Base-by-base conservation (phyloP, 768 basidiomycete species). In the Butyriboletus loyo region DNA sequence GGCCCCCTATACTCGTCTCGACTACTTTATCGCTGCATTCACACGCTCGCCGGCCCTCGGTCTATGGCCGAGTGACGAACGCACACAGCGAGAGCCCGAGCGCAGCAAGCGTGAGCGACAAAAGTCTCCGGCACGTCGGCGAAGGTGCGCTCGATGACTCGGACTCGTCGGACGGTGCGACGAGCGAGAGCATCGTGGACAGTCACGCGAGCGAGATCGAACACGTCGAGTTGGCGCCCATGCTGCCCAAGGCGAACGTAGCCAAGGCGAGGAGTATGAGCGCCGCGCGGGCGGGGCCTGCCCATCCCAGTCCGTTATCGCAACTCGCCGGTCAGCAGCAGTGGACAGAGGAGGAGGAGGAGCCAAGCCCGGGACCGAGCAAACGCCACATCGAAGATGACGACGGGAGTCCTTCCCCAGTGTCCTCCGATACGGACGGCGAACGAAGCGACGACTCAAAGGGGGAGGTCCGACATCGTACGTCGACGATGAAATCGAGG, bases 81-180 rank as follows among this genome's bases (percentile, higher is more conserved):
- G 46, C 57, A 0, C 65, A 61, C 31, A 70, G 67, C 46, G 73
- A 73, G 31, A 71, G 59, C 41, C 65, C 66, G 4, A 72, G 66
- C 38, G 64, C 51, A 3, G 67, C 69, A n/a, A 59, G 61, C 34
- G 72, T 73, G 13, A 74, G 73, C 55, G 73, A 76, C 47, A 67
- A 66, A 48, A 87, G 80, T 53, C 69, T 81, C 30, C 73, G 81
- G 2, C 83, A 89, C 59, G 81, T 85, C 11, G 89, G 89, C 5
- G 89, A 90, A 61, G 87, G 89, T 25, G 86, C 85, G 1, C 68
- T 92, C 4, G 85, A 87, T 52, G 87, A 89, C 61, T 89, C 87
- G 0, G 88, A 89, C 69, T 87, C 87, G 1, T 79, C 78, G 2
- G 77, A 71, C 13, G 46, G 52, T 5, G 56, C 45, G 14, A 60